These are phyloP conservation scores for Triticum timopheevii DNA, from an alignment of 176 grass and related monocot genomes.

Conservation along the genomic window DNA sequence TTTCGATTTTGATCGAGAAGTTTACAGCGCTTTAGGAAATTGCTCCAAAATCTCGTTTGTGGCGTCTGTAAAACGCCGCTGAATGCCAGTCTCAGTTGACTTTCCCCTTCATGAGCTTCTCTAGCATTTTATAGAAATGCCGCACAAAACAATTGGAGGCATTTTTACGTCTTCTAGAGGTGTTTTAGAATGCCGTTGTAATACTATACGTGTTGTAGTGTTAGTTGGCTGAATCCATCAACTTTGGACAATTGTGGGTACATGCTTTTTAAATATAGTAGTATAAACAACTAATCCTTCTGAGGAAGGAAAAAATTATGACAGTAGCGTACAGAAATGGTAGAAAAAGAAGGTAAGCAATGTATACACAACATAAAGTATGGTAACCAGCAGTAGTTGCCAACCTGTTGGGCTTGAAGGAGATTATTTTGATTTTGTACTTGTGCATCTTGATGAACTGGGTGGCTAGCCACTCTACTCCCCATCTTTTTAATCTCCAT, in stretches of 20 bases:
- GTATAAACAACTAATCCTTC: not conserved
- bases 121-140: too few relatives aligned
- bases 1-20: too few relatives aligned
- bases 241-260: not conserved
- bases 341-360: not conserved
- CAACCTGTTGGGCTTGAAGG: conserved; percentile 72
- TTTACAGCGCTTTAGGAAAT: too few relatives aligned
- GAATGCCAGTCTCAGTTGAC: too few relatives aligned
- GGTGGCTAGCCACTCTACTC: conserved; percentile 53
- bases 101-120: too few relatives aligned
- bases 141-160: too few relatives aligned
- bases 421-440: conserved; percentile 69
- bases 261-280: not conserved
- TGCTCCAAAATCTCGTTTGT: too few relatives aligned
- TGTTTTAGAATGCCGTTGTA: too few relatives aligned
- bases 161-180: too few relatives aligned
- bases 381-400: conserved; percentile 20
- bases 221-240: conserved; percentile 2
- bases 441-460: conserved; percentile 74
- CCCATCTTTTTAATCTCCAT: conserved; percentile 72
- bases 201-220: too few relatives aligned
- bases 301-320: not conserved
- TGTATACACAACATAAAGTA: conserved; percentile 20
- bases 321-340: conserved; percentile 8
- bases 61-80: too few relatives aligned